A percentile compares a stretch with the other conserved stretches of the same genome.
Conservation (phyloP, 2,329 filamentous ascomycete genomes). For the Phymatotrichopsis omnivora region DNA sequence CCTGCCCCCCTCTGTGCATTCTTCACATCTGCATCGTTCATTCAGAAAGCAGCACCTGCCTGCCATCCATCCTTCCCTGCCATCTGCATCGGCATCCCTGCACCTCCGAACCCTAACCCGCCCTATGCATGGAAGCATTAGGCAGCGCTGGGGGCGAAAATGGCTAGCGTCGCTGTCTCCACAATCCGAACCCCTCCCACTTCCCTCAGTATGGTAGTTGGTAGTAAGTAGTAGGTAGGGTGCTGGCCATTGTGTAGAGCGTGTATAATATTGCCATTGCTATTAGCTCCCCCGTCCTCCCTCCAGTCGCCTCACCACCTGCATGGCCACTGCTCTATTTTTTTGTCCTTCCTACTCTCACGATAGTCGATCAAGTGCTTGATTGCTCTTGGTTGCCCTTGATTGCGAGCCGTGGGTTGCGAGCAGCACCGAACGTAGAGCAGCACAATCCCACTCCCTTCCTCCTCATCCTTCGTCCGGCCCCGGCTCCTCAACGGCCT, state of each 20-base stretch:
- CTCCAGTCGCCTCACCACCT: background rate
- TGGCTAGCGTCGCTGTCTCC: slow-evolving; percentile 20
- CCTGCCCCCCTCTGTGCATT: slow-evolving; percentile 21
- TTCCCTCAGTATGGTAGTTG: slow-evolving; percentile 3
- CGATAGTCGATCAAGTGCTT: slow-evolving; percentile 19
- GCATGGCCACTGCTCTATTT: background rate
- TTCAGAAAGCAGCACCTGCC: background rate
- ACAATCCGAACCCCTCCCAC: slow-evolving; percentile 11
- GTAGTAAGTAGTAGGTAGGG: slow-evolving; percentile 13
- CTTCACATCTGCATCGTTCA: slow-evolving; percentile 24
- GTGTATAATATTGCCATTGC: slow-evolving; percentile 11
- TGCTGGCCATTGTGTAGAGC: slow-evolving; percentile 17
- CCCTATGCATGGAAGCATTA: slow-evolving; percentile 1
- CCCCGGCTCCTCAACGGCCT: slow-evolving; percentile 17
- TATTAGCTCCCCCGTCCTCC: slow-evolving; percentile 7
- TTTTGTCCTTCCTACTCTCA: slow-evolving; percentile 2
- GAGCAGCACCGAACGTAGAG: background rate
- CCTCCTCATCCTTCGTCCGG: slow-evolving; percentile 6
- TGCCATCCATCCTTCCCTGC: background rate
- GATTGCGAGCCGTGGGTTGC: slow-evolving; percentile 7
- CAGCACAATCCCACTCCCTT: slow-evolving; percentile 11
- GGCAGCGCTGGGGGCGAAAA: slow-evolving; percentile 4
- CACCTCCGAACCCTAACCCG: slow-evolving; percentile 25
- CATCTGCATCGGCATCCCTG: slow-evolving; percentile 3
- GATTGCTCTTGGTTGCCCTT: slow-evolving; percentile 20